These are phyloP conservation scores for Blastomyces gilchristii DNA, from an alignment of 2,329 filamentous ascomycete genomes.

Conservation along the genomic window DNA sequence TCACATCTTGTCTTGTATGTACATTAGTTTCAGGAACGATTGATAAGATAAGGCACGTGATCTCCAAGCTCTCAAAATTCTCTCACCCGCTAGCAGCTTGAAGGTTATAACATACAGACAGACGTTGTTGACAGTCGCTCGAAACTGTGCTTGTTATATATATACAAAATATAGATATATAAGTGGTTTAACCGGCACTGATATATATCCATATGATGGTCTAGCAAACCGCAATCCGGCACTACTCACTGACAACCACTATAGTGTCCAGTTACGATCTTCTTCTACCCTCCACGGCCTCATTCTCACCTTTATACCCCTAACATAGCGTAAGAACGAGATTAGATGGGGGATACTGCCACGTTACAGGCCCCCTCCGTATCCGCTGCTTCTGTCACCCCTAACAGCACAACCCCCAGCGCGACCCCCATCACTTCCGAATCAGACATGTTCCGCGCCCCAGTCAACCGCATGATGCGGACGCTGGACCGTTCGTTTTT, in stretches of 20 bases:
- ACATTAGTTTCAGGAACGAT: not conserved
- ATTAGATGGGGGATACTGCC: constrained; percentile 6
- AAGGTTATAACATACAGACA: not conserved
- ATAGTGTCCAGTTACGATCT: not conserved
- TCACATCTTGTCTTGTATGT: not conserved
- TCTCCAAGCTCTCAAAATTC: not conserved
- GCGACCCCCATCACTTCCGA: not conserved
- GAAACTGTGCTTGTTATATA: not conserved
- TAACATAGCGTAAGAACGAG: not conserved
- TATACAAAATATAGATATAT: not conserved
- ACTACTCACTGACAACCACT: not conserved
- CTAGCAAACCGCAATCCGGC: not conserved
- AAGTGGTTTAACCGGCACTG: not conserved
- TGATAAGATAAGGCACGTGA: constrained; percentile 6
- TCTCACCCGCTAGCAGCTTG: too few relatives aligned
- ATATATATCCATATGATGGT: not conserved
- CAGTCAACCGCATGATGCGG: constrained; percentile 67
- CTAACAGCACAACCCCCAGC: not conserved
- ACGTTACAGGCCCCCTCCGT: not conserved
- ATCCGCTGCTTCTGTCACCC: not conserved
- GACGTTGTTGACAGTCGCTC: not conserved
- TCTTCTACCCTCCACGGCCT: not conserved
- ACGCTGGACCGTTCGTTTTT: constrained; percentile 78
- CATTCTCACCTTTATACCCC: not conserved
- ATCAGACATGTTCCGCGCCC: constrained; percentile 59